These are phyloP conservation scores for Aspergillus ustus DNA, from an alignment of 2,329 filamentous ascomycete genomes.

Conservation along the genomic window DNA sequence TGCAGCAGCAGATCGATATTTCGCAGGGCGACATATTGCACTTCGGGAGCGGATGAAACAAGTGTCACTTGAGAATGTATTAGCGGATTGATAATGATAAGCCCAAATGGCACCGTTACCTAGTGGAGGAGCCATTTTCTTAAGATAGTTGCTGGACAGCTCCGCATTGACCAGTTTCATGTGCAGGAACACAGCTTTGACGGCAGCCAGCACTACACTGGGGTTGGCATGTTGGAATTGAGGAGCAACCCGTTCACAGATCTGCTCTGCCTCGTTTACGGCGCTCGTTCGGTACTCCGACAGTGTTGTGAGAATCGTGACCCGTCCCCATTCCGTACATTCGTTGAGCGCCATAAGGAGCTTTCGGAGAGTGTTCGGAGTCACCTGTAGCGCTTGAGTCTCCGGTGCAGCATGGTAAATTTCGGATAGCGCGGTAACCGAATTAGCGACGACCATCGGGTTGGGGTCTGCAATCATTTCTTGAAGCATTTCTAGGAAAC, in stretches of 20 bases:
- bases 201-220: constrained; percentile 93
- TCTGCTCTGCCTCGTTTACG: constrained; percentile 95
- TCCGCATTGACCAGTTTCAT: constrained; percentile 85
- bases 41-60: constrained; percentile 92
- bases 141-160: constrained; percentile 81
- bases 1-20: constrained; percentile 97
- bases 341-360: constrained; percentile 95
- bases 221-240: constrained; percentile 99
- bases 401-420: constrained; percentile 90
- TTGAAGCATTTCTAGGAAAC: constrained; percentile 90
- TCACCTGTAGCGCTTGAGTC: constrained; percentile 83
- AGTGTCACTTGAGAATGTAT: constrained; percentile 73
- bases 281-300: constrained; percentile 87
- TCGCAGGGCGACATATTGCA: constrained; percentile 93
- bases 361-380: constrained; percentile 84
- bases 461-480: constrained; percentile 97
- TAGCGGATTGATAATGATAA: constrained; percentile 17
- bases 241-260: constrained; percentile 92
- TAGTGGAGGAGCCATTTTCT: constrained; percentile 97
- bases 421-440: constrained; percentile 89
- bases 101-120: constrained; percentile 57
- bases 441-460: constrained; percentile 98
- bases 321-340: constrained; percentile 97
- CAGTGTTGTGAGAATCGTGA: constrained; percentile 87
- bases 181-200: constrained; percentile 96